Base-by-base conservation (phyloP, 2,329 filamentous ascomycete genomes). In the Fusarium falciforme region DNA sequence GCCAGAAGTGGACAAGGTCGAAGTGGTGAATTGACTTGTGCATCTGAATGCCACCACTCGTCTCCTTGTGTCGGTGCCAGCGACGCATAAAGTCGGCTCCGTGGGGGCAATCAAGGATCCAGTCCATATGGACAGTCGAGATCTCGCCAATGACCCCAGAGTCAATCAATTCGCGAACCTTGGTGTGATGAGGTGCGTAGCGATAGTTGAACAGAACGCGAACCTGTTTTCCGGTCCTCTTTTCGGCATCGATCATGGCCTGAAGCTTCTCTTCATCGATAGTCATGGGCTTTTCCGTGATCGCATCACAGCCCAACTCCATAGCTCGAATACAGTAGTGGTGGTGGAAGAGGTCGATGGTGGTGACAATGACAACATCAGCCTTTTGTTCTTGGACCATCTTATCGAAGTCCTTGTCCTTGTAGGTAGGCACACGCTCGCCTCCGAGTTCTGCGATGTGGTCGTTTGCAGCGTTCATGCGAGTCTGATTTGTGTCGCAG, bases 241-340 rank as follows among this genome's bases (percentile, higher is more conserved):
- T 77, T 33, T 79, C 77, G 2, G 77, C 75, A 17, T 77, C 73
- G 3, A 79, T 84, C 76, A 91, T 91, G 44, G 84, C 17, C 79
- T 83, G 74, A 83, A 90, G 22, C 86, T 86, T 27, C 83, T 83
- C 9, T 83, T 77, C 87, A 74, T 91, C 89, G 72, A 91, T 89
- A 3, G 89, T 91, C 89, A 91, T 91, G 22, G 89, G 89, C 79
- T 91, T 91, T 77, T 91, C 89, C 0, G 88, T 91, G 27, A 91
- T 84, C 1, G 90, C 89, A 73, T 88, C 85, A 74, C 89, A 89
- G 20, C 89, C 89, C 1, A 90, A 80, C 67, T 91, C 88, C 73
- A 91, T 83, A 0, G 90, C 89, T 10, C 87, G 85, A 9, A 90
- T 85, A 63, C 90, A 90, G 80, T 91, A 92, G 31, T 83, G 84